Percentiles rank a stretch among this genome's conserved stretches.
phyloP scores from a whole-genome alignment of 2,329 filamentous ascomycete species.

The Macrophomina pseudophaseolina region DNA sequence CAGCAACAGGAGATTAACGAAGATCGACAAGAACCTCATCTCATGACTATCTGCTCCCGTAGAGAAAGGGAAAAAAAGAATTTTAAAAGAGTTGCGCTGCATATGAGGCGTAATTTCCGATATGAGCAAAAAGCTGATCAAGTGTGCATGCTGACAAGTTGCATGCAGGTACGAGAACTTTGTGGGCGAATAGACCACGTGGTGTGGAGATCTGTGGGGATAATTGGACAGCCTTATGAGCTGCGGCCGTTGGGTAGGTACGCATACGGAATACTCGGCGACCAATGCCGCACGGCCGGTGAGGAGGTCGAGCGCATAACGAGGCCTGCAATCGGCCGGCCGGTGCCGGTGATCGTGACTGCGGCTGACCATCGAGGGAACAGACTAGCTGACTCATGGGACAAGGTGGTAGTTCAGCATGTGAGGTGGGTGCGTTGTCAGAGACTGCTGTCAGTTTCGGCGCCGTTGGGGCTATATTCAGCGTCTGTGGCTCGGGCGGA shows the following conservation, averaged over 20 bases:
- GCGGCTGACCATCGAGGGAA: constrained; percentile 34
- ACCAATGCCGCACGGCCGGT: neutral
- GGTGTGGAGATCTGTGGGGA: neutral
- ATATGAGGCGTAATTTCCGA: constrained; percentile 1
- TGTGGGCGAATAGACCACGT: neutral
- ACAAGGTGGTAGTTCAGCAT: constrained; percentile 32
- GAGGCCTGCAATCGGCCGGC: constrained; percentile 26
- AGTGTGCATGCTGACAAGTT: neutral
- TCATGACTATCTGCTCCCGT: neutral
- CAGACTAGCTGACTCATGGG: constrained; percentile 31
- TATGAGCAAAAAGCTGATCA: neutral
- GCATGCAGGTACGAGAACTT: neutral
- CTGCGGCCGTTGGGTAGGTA: neutral
- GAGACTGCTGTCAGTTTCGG: neutral
- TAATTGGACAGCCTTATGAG: neutral
- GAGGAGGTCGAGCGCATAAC: constrained; percentile 20
- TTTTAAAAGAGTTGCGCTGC: neutral
- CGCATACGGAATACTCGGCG: neutral
- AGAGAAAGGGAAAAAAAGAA: neutral
- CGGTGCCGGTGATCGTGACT: constrained; percentile 19
- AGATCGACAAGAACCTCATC: neutral
- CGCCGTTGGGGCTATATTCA: neutral
- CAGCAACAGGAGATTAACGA: neutral
- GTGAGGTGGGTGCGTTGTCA: neutral
- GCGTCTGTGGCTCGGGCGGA: neutral